These are phyloP conservation scores for Aspergillus proliferans DNA, from an alignment of 2,329 filamentous ascomycete genomes.

Conservation along the genomic window DNA sequence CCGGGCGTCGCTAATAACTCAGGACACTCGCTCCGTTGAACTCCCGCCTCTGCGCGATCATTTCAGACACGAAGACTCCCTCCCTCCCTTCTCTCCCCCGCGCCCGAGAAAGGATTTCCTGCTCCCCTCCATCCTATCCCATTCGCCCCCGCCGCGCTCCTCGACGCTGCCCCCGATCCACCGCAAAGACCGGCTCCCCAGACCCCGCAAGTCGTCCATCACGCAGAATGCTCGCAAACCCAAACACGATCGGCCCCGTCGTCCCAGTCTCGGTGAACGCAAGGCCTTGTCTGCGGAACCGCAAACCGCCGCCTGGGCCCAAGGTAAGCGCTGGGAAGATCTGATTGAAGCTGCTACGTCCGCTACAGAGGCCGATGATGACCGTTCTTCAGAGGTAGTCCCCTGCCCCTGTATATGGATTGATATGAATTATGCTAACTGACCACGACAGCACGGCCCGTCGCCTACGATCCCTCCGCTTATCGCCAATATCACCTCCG, in stretches of 20 bases:
- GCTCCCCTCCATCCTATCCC: slow-evolving; percentile 70
- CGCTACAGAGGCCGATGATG: slow-evolving; percentile 83
- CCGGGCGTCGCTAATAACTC: background rate
- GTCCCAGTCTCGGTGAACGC: slow-evolving; percentile 66
- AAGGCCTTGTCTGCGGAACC: slow-evolving; percentile 87
- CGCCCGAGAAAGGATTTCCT: slow-evolving; percentile 59
- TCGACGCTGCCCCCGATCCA: slow-evolving; percentile 82
- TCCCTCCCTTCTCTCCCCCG: slow-evolving; percentile 55
- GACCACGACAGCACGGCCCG: slow-evolving; percentile 26
- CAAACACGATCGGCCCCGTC: slow-evolving; percentile 73
- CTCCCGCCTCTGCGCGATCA: slow-evolving; percentile 63
- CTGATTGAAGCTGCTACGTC: slow-evolving; percentile 91
- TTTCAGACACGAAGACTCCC: slow-evolving; percentile 65
- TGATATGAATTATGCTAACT: slow-evolving; percentile 37
- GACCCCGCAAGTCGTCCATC: slow-evolving; percentile 80
- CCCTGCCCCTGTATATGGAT: slow-evolving; percentile 10
- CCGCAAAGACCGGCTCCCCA: slow-evolving; percentile 61
- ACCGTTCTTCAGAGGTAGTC: slow-evolving; percentile 72
- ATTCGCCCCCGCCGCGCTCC: slow-evolving; percentile 78
- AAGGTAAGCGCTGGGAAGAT: slow-evolving; percentile 92
- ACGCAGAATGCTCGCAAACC: slow-evolving; percentile 68
- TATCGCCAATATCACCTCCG: slow-evolving; percentile 33
- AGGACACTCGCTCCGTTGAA: slow-evolving; percentile 52
- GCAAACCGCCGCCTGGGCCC: slow-evolving; percentile 60
- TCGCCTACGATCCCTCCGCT: slow-evolving; percentile 37